phyloP scores from a whole-genome alignment of 345 rosid species.

The Anastatica hierochuntica region DNA sequence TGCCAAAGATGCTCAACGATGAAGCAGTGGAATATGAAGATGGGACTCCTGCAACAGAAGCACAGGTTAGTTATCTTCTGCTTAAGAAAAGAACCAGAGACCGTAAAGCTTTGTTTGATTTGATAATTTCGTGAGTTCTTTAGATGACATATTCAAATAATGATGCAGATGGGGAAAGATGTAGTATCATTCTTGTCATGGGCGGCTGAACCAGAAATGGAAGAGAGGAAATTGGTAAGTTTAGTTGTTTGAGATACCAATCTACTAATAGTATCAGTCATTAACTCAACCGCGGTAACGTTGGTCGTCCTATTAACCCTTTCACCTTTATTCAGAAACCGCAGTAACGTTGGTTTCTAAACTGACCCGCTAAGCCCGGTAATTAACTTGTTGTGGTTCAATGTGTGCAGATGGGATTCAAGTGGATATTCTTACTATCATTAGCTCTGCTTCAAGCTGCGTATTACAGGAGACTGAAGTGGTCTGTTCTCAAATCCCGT shows the following conservation, averaged over 20 bases:
- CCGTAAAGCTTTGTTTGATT: not conserved
- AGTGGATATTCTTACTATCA: conserved; percentile 86
- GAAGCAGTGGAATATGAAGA: conserved; percentile 97
- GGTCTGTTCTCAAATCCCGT: conserved; percentile 84
- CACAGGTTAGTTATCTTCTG: conserved; percentile 48
- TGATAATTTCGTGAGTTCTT: not conserved
- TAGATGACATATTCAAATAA: no score
- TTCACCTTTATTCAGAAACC: no score
- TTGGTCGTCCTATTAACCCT: no score
- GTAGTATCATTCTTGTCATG: conserved; percentile 78
- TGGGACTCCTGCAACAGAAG: conserved; percentile 89
- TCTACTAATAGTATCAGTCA: no score
- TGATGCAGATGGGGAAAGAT: conserved; percentile 93
- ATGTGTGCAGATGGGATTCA: conserved; percentile 89
- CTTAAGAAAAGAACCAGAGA: no score
- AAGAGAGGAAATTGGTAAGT: conserved; percentile 84
- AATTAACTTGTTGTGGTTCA: no score
- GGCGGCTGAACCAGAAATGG: conserved; percentile 99
- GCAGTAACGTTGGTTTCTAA: no score
- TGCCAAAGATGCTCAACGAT: conserved; percentile 98
- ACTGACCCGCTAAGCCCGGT: no score
- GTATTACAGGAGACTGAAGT: conserved; percentile 79
- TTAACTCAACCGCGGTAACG: no score
- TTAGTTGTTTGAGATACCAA: not conserved
- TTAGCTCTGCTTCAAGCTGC: conserved; percentile 85